phyloP scores from a whole-genome alignment of 805 yeast species.

The Starmerella scarabaei region DNA sequence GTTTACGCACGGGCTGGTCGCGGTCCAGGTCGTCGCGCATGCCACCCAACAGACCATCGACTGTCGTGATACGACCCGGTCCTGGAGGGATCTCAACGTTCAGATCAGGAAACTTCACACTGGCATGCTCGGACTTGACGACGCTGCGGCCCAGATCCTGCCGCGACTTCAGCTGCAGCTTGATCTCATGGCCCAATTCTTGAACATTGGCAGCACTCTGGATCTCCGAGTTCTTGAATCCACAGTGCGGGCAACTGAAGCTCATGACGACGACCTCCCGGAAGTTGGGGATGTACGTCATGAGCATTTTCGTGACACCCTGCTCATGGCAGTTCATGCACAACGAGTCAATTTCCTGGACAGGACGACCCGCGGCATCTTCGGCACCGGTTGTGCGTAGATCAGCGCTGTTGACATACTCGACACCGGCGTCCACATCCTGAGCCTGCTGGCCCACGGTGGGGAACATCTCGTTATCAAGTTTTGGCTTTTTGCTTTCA shows the following conservation, averaged over 20 bases:
- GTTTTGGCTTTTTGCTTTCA: conserved; percentile 9
- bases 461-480: conserved; percentile 18
- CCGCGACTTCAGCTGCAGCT: conserved; percentile 50
- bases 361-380: conserved; percentile 84
- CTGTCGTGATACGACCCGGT: conserved; percentile 82
- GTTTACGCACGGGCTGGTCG: conserved; percentile 72
- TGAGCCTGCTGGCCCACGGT: conserved; percentile 23
- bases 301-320: conserved; percentile 69
- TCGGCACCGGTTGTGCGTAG: conserved; percentile 59
- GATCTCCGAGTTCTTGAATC: conserved; percentile 76
- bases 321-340: conserved; percentile 90
- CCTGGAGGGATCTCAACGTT: conserved; percentile 93
- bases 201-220: conserved; percentile 93
- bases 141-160: conserved; percentile 81
- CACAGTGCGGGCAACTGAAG: conserved; percentile 91
- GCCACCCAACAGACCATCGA: conserved; percentile 77
- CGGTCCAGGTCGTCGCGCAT: conserved; percentile 66
- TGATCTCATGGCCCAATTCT: conserved; percentile 69
- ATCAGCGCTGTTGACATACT: conserved; percentile 35
- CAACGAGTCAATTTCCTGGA: conserved; percentile 84
- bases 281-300: conserved; percentile 85
- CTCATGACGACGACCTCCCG: conserved; percentile 88
- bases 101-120: conserved; percentile 65
- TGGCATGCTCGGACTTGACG: conserved; percentile 77
- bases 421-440: conserved; percentile 35